Evolutionary conservation across 768 basidiomycete species (phyloP), one percentile per base, ranked within the genome.

Genomic region (Mycena rebaudengoi): DNA sequence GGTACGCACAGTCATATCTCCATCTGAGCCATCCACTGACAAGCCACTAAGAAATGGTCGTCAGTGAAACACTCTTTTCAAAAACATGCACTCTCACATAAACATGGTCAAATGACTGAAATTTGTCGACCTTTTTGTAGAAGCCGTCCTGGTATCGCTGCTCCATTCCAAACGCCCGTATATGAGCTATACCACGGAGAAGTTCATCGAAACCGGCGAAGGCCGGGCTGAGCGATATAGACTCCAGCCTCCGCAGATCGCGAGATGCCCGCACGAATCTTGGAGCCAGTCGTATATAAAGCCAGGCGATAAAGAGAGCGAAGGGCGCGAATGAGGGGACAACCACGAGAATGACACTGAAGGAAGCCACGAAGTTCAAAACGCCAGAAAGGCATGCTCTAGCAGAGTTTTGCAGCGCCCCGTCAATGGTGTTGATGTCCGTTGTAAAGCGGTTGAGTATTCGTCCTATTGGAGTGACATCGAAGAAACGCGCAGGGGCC

Each of bases 361-460:
- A 88, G 1, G 90, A 90, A 16, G 84, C 83, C 21, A 87, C 12
- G 69, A 91, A 92, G 55, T 84, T 86, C 61, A 91, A 75, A 8
- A 85, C 74, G 5, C 88, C 88, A 5, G 82, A 80, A 14, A 91
- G 71, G 48, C 87, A 89, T 8, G 75, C 75, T 35, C 86, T 76
- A 5, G 83, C 85, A 7, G 88, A 89, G 52, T 75, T 76, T 67
- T 88, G 85, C 1, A 92, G 78, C 0, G 85, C 81, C 7, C 84
- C 82, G 70, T 95, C 92, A 41, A 94, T 87, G 6, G 88, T 88
- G 52, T 88, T 88, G 69, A 94, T 89, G 68, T 94, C 91, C 7
- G 86, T 83, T 14, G 90, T 91, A 70, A 95, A 91, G 18, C 94
- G 85, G 69, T 94, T 94, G 37, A 92, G 81, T 67, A 95, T 91